Percentiles rank a stretch among this genome's conserved stretches.
Evolutionary conservation across 2,329 filamentous ascomycete species (phyloP).

Genomic region (Onygena corvina): DNA sequence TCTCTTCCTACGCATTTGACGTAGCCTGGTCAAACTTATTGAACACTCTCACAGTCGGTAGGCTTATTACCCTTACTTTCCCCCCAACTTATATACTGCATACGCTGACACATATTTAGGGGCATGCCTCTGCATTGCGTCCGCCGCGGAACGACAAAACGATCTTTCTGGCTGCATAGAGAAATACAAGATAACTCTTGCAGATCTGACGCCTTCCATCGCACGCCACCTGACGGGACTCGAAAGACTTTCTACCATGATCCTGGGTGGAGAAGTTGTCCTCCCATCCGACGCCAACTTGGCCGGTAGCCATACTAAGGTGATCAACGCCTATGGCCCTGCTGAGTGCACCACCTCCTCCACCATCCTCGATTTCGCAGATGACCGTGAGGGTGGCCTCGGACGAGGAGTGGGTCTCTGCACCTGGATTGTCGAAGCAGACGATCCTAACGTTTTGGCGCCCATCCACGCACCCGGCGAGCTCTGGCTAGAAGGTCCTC

Average conservation of each 20-base stretch:
- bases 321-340: constrained; percentile 37
- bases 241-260: constrained; percentile 27
- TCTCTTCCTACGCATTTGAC: constrained; percentile 20
- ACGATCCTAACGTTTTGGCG: constrained; percentile 23
- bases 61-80: not conserved
- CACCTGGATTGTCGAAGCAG: constrained; percentile 28
- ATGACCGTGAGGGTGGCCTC: constrained; percentile 27
- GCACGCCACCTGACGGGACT: constrained; percentile 38
- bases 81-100: not conserved
- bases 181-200: constrained; percentile 42
- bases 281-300: constrained; percentile 31
- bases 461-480: constrained; percentile 30
- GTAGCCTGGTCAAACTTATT: constrained; percentile 28
- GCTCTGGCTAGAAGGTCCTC: constrained; percentile 29
- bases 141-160: constrained; percentile 37
- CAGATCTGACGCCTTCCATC: constrained; percentile 49
- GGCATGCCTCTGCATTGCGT: constrained; percentile 49
- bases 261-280: constrained; percentile 36
- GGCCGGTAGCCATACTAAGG: constrained; percentile 31
- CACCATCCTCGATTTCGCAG: constrained; percentile 28
- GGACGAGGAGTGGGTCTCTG: constrained; percentile 20
- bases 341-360: constrained; percentile 35
- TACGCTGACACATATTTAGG: constrained; percentile 30
- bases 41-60: constrained; percentile 39
- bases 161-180: constrained; percentile 42